Evolutionary conservation across 495 filamentous ascomycete species (phyloP).

Genomic region (Clavariopsis aquatica): DNA sequence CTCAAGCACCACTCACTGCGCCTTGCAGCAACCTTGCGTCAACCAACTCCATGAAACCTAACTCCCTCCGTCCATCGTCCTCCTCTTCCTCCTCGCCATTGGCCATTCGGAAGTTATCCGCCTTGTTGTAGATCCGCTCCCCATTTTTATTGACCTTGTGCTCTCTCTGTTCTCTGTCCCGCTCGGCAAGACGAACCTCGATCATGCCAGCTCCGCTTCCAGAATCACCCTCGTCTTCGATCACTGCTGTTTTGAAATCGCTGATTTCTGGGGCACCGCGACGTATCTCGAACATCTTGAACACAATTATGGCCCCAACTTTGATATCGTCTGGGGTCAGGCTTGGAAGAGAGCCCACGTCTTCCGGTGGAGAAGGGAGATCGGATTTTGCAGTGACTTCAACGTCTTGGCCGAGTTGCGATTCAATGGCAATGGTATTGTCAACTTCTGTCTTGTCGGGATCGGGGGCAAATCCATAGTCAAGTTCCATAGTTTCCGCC

Average conservation of each 20-base stretch:
- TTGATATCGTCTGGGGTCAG: constrained; percentile 57
- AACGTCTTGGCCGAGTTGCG: constrained; percentile 34
- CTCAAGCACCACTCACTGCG: background rate
- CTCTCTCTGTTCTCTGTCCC: constrained; percentile 60
- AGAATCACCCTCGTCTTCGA: constrained; percentile 46
- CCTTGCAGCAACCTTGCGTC: constrained; percentile 62
- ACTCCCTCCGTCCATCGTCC: constrained; percentile 56
- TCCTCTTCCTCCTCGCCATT: constrained; percentile 55
- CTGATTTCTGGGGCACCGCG: constrained; percentile 68
- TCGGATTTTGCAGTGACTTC: constrained; percentile 36
- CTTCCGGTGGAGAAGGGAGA: constrained; percentile 62
- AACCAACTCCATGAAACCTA: constrained; percentile 58
- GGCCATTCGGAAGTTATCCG: constrained; percentile 41
- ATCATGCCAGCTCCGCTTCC: constrained; percentile 21
- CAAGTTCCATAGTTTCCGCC: constrained; percentile 43
- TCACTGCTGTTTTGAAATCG: constrained; percentile 64
- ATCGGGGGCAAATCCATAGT: constrained; percentile 41
- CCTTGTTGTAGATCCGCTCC: constrained; percentile 48
- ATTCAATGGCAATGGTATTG: constrained; percentile 32
- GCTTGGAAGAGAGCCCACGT: constrained; percentile 57
- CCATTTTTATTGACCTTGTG: constrained; percentile 56
- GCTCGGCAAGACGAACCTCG: constrained; percentile 58
- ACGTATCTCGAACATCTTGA: constrained; percentile 63
- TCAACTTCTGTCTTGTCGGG: constrained; percentile 44
- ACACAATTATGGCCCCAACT: constrained; percentile 72